Conservation (phyloP, 176 grass and related monocot species). For the Triticum timopheevii region DNA sequence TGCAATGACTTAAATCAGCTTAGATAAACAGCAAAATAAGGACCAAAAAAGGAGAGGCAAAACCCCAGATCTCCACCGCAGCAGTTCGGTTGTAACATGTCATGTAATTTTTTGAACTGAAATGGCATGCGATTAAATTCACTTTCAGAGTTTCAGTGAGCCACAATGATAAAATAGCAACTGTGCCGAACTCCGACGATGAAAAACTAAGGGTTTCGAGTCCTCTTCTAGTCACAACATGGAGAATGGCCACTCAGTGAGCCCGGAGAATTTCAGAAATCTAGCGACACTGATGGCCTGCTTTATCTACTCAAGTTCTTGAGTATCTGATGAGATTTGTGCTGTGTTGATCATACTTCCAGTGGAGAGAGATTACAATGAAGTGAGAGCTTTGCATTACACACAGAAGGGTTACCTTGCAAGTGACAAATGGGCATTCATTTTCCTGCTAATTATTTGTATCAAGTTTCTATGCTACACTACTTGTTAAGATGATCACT, state of each 20-base stretch:
- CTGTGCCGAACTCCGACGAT: background rate
- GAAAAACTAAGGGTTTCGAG: background rate
- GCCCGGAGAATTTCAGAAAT: background rate
- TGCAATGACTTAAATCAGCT: background rate
- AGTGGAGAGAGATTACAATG: background rate
- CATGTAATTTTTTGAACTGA: background rate
- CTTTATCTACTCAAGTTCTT: background rate
- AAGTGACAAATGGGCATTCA: conserved; percentile 32
- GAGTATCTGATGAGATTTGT: conserved; percentile 29
- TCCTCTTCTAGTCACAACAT: background rate
- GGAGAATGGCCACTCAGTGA: background rate
- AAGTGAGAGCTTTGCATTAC: background rate
- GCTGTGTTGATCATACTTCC: conserved; percentile 7
- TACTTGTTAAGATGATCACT: conserved; percentile 42
- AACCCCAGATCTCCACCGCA: background rate
- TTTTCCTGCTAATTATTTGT: conserved; percentile 51
- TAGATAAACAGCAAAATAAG: background rate
- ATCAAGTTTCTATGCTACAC: conserved; percentile 33
- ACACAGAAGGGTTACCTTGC: conserved; percentile 8
- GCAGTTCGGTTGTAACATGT: background rate
- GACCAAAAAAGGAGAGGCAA: background rate
- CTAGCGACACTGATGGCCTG: background rate
- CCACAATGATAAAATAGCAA: background rate
- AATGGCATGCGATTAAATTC: background rate
- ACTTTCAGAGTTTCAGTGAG: background rate